Percentiles rank a stretch among this genome's conserved stretches.
phyloP scores from a whole-genome alignment of 768 basidiomycete species.

The Rhodotorula kratochvilovae region DNA sequence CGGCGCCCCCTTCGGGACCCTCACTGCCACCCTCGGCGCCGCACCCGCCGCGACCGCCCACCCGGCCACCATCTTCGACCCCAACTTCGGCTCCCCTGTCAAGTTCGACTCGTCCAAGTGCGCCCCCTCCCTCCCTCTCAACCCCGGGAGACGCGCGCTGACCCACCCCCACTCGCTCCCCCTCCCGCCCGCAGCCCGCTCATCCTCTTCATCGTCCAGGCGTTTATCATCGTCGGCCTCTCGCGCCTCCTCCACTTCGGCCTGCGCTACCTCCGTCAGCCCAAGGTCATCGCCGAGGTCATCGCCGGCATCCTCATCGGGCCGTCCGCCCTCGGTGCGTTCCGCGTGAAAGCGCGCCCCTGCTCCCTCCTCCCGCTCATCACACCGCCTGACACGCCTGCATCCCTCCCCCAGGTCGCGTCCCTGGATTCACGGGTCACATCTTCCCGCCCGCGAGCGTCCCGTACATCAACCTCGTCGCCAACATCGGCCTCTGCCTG shows the following conservation, averaged over 20 bases:
- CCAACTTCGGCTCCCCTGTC: constrained; percentile 12
- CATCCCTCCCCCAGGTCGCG: constrained; percentile 48
- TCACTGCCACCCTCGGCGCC: constrained; percentile 13
- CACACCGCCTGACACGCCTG: background rate
- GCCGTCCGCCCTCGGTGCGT: constrained; percentile 49
- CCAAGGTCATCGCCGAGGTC: constrained; percentile 64
- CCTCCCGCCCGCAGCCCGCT: constrained; percentile 4
- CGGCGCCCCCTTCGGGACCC: background rate
- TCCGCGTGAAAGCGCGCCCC: too few species aligned
- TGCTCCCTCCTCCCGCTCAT: too few species aligned
- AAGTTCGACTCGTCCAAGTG: constrained; percentile 21
- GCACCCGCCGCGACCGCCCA: background rate
- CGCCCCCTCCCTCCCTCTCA: background rate
- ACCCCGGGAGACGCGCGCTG: background rate
- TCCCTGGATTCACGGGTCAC: constrained; percentile 70
- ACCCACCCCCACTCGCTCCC: background rate
- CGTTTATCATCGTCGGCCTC: constrained; percentile 66
- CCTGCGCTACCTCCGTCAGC: constrained; percentile 71
- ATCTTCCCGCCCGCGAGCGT: constrained; percentile 72
- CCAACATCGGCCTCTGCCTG: constrained; percentile 58
- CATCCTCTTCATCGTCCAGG: constrained; percentile 36
- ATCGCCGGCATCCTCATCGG: constrained; percentile 85
- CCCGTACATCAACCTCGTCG: constrained; percentile 63
- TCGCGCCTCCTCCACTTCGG: constrained; percentile 66
- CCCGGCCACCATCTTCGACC: constrained; percentile 32